phyloP scores from a whole-genome alignment of 768 basidiomycete species.

The Dacryopinax spathularia region DNA sequence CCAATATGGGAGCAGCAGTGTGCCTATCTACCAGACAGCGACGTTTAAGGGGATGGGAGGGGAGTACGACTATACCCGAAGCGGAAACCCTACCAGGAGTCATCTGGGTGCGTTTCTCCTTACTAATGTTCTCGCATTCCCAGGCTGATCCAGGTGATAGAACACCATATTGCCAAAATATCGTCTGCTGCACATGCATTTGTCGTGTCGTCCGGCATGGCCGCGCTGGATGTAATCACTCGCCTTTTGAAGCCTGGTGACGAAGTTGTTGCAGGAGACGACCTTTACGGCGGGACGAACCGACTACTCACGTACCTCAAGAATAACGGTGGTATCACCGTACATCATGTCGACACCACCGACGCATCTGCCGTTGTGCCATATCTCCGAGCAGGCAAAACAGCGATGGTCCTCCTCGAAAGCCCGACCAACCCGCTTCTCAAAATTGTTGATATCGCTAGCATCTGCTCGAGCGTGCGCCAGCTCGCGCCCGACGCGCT shows the following conservation, averaged over 20 bases:
- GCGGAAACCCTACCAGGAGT: constrained; percentile 91
- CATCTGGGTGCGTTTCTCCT: constrained; percentile 57
- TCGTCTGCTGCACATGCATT: constrained; percentile 84
- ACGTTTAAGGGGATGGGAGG: constrained; percentile 92
- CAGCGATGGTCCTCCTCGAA: constrained; percentile 91
- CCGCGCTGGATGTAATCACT: constrained; percentile 87
- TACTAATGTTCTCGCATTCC: constrained; percentile 3
- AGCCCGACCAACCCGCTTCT: constrained; percentile 94
- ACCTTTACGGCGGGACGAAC: constrained; percentile 95
- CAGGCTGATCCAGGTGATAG: constrained; percentile 29
- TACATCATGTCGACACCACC: constrained; percentile 91
- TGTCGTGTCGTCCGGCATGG: constrained; percentile 94
- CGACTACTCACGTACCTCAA: constrained; percentile 81
- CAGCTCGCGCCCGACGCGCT: constrained; percentile 64
- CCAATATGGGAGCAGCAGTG: constrained; percentile 84
- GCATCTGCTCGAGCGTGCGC: constrained; percentile 72
- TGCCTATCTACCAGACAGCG: constrained; percentile 95
- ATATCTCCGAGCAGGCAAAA: constrained; percentile 54
- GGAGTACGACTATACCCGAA: constrained; percentile 85
- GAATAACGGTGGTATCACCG: constrained; percentile 72
- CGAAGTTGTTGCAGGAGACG: constrained; percentile 90
- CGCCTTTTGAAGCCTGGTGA: constrained; percentile 90
- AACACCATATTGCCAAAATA: constrained; percentile 94
- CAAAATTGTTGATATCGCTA: constrained; percentile 81
- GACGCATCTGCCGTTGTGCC: constrained; percentile 47